phyloP scores from a whole-genome alignment of 768 basidiomycete species.

The Termitomyces sp. region DNA sequence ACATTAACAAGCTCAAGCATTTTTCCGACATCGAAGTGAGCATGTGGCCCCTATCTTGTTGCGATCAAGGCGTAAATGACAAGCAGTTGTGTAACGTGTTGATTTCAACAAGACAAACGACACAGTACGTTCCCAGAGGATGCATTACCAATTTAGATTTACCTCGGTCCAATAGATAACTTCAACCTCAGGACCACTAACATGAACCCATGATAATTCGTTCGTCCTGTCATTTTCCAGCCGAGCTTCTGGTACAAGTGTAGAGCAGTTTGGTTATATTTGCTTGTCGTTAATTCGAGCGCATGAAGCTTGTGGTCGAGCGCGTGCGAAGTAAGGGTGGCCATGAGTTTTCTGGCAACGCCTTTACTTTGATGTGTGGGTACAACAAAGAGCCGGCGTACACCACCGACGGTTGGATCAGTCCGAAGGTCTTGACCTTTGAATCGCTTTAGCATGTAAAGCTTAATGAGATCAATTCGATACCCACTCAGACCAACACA shows the following conservation, averaged over 20 bases:
- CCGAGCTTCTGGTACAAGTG: constrained; percentile 10
- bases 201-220: constrained; percentile 4
- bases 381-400: constrained; percentile 10
- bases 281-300: constrained; percentile 13
- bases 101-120: not conserved
- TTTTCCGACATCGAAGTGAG: not conserved
- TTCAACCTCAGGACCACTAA: constrained; percentile 4
- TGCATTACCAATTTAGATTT: not conserved
- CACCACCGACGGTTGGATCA: constrained; percentile 7
- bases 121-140: not conserved
- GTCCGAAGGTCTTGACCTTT: not conserved
- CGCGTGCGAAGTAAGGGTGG: constrained; percentile 8
- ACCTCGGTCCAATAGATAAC: not conserved
- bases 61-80: not conserved
- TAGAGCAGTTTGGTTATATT: constrained; percentile 8
- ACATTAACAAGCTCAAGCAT: not conserved
- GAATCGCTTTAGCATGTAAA: not conserved
- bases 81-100: not conserved
- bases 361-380: constrained; percentile 9
- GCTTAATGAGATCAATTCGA: not conserved
- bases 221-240: constrained; percentile 3
- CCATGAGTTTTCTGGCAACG: constrained; percentile 10
- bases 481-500: constrained; percentile 13
- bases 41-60: not conserved
- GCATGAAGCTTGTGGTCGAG: constrained; percentile 2